Base-by-base conservation (phyloP, 192 early-diverging fungal genomes). In the Umbelopsis isabellina region DNA sequence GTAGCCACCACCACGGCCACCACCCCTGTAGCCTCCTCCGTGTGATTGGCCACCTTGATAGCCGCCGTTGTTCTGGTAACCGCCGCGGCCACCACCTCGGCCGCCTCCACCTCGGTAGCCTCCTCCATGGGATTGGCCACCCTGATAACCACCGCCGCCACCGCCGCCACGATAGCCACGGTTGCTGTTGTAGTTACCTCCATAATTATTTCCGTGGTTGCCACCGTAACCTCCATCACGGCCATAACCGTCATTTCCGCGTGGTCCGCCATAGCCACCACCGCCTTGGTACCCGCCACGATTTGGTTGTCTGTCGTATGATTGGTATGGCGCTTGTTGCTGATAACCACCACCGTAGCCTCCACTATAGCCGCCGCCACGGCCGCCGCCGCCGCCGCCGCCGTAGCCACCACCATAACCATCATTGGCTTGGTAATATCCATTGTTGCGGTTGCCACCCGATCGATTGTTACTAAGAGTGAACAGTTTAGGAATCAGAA, bases 371-470 rank as follows among this genome's bases (percentile, higher is more conserved):
- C 76, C 74, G 49, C 68, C 49, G 13, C 75, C 72, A 66, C 77
- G 64, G 25, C 78, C 69, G 8, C 74, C 65, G 22, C 78, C 79
- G 22, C 75, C 72, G 37, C 73, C 61, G 33, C 50, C 58, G 15
- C 65, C 49, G 55, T 83, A 75, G 12, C 73, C 76, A n/a, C 72
- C 67, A 71, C 75, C 69, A 47, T 53, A 71, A 8, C 67, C 53
- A n/a, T 70, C 73, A 35, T 69, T 44, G n/a, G 46, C 65, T 35
- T 79, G 74, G 66, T 78, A 49, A 52, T 67, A 55, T 2, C 72
- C 70, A 48, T 74, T 48, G 37, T 74, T 76, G 49, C 67, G 71
- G 47, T 76, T 72, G n/a, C 80, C 80, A 46, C 75, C 72, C n/a
- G 72, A 77, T 22, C 76, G 73, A 7, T 72, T 33, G n/a, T 70